A percentile compares a stretch with the other conserved stretches of the same genome.
These are phyloP conservation scores for Mortierella sp. DNA, from an alignment of 371 early-diverging fungal species.

Conservation along the genomic window DNA sequence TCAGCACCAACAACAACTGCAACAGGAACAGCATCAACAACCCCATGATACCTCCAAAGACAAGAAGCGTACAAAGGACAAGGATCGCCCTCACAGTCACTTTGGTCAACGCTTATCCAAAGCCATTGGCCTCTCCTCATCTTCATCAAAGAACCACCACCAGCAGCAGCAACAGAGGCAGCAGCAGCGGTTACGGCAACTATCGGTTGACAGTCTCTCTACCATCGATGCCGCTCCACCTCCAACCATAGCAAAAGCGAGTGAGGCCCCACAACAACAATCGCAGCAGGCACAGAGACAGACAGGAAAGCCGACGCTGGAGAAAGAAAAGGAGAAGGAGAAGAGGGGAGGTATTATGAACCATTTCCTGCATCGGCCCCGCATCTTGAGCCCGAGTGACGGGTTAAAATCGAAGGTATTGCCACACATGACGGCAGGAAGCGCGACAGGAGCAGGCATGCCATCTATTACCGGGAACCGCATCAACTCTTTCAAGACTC, in stretches of 20 bases:
- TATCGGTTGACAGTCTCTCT: constrained; percentile 25
- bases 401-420: neutral
- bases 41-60: neutral
- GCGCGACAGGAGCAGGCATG: neutral
- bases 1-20: constrained; percentile 8
- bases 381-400: constrained; percentile 29
- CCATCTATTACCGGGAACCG: neutral
- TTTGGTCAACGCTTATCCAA: constrained; percentile 32
- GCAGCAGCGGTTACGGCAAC: constrained; percentile 9
- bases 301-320: neutral
- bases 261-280: neutral
- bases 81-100: neutral
- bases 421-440: neutral
- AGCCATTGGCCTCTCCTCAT: constrained; percentile 37
- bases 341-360: constrained; percentile 32
- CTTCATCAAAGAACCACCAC: neutral
- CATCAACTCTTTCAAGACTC: neutral
- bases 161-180: neutral
- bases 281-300: neutral
- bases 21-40: neutral
- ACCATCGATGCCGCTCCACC: neutral
- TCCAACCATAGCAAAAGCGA: neutral
- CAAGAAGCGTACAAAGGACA: neutral
- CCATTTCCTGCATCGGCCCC: constrained; percentile 31
- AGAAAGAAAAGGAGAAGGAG: constrained; percentile 15